Evolutionary conservation across 192 early-diverging fungal genomes (phyloP), one percentile per base, ranked within the genome.

Genomic region (Thoreauomyces humboldtii): DNA sequence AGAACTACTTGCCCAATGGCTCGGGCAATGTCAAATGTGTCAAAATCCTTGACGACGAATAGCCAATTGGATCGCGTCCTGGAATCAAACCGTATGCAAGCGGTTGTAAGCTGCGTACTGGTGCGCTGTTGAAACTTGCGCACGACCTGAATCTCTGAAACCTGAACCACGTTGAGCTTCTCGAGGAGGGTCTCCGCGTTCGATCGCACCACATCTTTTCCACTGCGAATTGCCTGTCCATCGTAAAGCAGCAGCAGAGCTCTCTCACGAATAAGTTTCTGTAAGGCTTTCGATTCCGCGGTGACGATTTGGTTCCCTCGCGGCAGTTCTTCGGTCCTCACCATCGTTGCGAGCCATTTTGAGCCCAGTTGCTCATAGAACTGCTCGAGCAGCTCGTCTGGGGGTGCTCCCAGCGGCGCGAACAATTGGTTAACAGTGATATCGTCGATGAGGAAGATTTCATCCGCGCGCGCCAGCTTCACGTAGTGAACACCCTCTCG

Each of bases 401-500:
- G 80, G 4, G 93, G 93, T 1, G 82, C 81, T 63, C 77, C 73
- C 4, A 91, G 70, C 1, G 92, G 92, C 0, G 73, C 74, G 65
- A 96, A 96, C 32, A 92, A 75, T 55, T 88, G 82, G 6, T 81
- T 77, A 11, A 87, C 73, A 3, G 83, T 81, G 0, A 86, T 79
- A 52, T 94, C 89, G 72, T 96, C 92, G 22, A 88, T 84, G 35
- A 96, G 72, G 60, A 81, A 90, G 25, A 96, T 88, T 36, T 90
- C 85, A 4, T 74, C 61, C 0, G 92, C 89, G 4, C 66, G 61
- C 0, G 88, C 91, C 7, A 94, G 77, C 32, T 75, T 67, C 64
- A 86, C 88, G 29, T 82, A 69, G 9, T 88, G 70, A 14, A 19
- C 43, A 27, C 27, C 14, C 19, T 71, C 68, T 28, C 68, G 61